Evolutionary conservation across 768 basidiomycete species (phyloP), one percentile per base, ranked within the genome.

Genomic region (Lentinula boryana): DNA sequence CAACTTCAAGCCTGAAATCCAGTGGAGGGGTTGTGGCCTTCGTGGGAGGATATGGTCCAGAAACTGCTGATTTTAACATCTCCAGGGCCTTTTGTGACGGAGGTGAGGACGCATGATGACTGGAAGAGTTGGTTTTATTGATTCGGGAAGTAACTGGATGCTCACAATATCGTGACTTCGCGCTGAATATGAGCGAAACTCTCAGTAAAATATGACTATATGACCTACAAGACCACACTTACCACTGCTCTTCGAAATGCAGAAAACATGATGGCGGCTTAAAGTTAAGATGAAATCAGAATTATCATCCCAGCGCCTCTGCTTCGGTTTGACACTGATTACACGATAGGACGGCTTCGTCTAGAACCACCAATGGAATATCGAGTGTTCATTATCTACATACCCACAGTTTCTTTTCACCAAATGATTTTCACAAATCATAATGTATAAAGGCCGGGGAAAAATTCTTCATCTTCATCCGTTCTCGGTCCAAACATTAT

Each of bases 151-250:
- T 35, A 9, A 13, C 35, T 36, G 8, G 18, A 16, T 23, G 72
- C 82, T 65, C 66, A 87, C 86, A 87, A 88, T 33, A 88, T 86
- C 5, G 86, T 86, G 32, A 88, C 76, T 67, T 87, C 80, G 6
- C 84, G 85, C 79, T 56, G 15, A 31, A 31, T 6, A 35, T 18
- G n/a, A 43, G 32, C 10, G 7, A 27, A 21, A 21, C 51, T 33
- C 21, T 15, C 18, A 16, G 12, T 38, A 35, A 2, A 35, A 5
- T 12, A 8, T 3, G 21, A n/a, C n/a, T 40, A 32, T 4, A 23
- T 40, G 21, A 7, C 36, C 13, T 13, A 38, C 16, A 9, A 46
- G 32, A 38, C 18, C 3, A 44, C 16, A 18, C 58, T 51, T 49
- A 60, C 58, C n/a, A 35, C 50, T 23, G 18, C 50, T 38, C 43